Evolutionary conservation across 306 rosid genomes (phyloP), one percentile per base, ranked within the genome.

Genomic region (Argentina anserina): DNA sequence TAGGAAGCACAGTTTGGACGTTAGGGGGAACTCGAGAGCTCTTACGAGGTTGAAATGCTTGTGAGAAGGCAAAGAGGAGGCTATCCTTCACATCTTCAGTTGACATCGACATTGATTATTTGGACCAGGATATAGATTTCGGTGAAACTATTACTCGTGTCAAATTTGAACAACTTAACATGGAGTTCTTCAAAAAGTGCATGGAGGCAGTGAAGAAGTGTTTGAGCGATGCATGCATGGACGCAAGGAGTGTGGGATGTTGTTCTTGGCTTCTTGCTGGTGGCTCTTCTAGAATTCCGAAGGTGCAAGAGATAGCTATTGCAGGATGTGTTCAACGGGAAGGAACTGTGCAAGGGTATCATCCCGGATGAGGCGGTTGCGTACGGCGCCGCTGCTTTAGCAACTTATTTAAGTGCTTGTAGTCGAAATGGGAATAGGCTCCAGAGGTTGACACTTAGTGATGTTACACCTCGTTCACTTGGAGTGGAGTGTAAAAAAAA

Each of bases 261-360:
- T 42, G 71, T 43, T 26, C 37, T 66, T 7, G n/a, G 4, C 4
- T 33, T 4, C 4, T 33, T 4, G 13, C 17, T 15, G 71, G 25
- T 67, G 40, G 71, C 8, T 67, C 26, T 43, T 67, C 71, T 3
- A 67, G 26, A 67, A 67, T 43, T 67, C 40, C 71, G 0, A 67
- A 13, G 1, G 23, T 66, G 6, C 40, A 66, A 2, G n/a, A n/a
- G n/a, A n/a, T 26, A 28, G 7, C 11, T 43, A 15, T 15, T 43
- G 7, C 56, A 43, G 39, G 12, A 53, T 53, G 5, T 53, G 60
- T 53, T 53, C 31, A 5, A 53, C 0, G 60, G 31, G 26, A 53
- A 23, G 5, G 40, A 67, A 15, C 3, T 67, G 7, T 43, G 58
- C 58, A 43, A 15, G 5, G 9, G 58, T 3, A 43, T 67, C 28